Evolutionary conservation across 306 rosid genomes (phyloP).

Genomic region (Vicia villosa): DNA sequence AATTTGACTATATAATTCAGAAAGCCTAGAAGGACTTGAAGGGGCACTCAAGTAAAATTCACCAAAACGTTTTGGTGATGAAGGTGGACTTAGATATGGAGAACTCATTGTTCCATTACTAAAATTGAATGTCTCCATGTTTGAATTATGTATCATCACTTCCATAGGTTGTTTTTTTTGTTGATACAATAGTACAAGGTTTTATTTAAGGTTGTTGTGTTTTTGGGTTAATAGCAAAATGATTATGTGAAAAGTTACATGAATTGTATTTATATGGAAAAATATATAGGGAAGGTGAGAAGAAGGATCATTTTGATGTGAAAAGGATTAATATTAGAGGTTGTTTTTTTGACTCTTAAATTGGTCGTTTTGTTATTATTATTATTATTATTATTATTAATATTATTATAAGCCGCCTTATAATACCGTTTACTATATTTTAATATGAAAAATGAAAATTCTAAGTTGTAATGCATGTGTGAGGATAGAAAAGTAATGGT

Average conservation of each 20-base stretch:
- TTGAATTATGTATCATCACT: slow-evolving; percentile 55
- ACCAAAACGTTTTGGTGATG: slow-evolving; percentile 72
- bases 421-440: slow-evolving; percentile 38
- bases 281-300: slow-evolving; percentile 34
- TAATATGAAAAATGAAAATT: slow-evolving; percentile 27
- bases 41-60: slow-evolving; percentile 76
- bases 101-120: slow-evolving; percentile 46
- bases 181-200: not conserved
- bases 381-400: too few species aligned
- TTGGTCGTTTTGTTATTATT: not conserved
- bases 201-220: not conserved
- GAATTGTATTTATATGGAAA: slow-evolving; percentile 16
- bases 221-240: slow-evolving; percentile 26
- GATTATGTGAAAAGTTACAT: not conserved
- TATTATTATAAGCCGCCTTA: slow-evolving; percentile 48
- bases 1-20: slow-evolving; percentile 49
- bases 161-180: slow-evolving; percentile 47
- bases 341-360: slow-evolving; percentile 45
- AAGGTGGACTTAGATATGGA: slow-evolving; percentile 59
- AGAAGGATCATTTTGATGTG: slow-evolving; percentile 26
- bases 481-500: slow-evolving; percentile 7
- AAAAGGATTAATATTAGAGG: slow-evolving; percentile 4
- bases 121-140: slow-evolving; percentile 57
- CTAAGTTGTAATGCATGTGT: not conserved
- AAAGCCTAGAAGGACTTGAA: slow-evolving; percentile 64